Evolutionary conservation across 257 asterid genomes (phyloP), one percentile per base, ranked within the genome.

Genomic region (Marsdenia floribunda): DNA sequence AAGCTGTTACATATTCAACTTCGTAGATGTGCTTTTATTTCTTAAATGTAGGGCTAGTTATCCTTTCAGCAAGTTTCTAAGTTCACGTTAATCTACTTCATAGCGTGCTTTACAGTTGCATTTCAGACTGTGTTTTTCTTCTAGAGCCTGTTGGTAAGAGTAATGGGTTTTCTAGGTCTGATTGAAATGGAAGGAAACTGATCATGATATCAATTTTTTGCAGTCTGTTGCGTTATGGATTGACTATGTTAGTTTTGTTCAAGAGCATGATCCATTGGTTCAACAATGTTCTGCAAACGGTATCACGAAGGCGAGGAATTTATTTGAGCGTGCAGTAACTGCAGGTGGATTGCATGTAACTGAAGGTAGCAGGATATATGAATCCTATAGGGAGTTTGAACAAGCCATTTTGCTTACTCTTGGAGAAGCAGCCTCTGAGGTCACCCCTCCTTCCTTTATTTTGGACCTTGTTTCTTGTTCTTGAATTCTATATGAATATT

Each of bases 171-270:
- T 24, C 49, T 66, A 19, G 16, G 46, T 15, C 18, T 38, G 22
- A 19, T 44, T 63, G 38, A 29, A 37, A 29, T 61, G 71, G 26
- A 21, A 75, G 44, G 47, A 29, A 75, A 37, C 83, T 75, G 65
- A 79, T 54, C 21, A 13, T 81, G 81, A 61, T 80, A 65, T 77
- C 68, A 76, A 77, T 81, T 82, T 67, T 69, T 35, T 86, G 84
- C 93, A 95, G 98, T 95, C 98, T 74, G 91, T 95, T 82, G 82
- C 83, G 70, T 85, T 95, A 66, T 95, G 98, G 99, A 87, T 97
- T 46, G 96, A 92, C 86, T 95, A 90, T 89, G 74, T 92, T 77
- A 89, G 83, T 81, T 92, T 87, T 85, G 84, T 89, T 78, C 93
- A 89, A 90, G 96, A 89, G 74, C 71, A 84, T 78, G 96, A 92